Percentiles rank a stretch among this genome's conserved stretches.
Evolutionary conservation across 495 filamentous ascomycete genomes (phyloP).

Genomic region (Ramalina intermedia): DNA sequence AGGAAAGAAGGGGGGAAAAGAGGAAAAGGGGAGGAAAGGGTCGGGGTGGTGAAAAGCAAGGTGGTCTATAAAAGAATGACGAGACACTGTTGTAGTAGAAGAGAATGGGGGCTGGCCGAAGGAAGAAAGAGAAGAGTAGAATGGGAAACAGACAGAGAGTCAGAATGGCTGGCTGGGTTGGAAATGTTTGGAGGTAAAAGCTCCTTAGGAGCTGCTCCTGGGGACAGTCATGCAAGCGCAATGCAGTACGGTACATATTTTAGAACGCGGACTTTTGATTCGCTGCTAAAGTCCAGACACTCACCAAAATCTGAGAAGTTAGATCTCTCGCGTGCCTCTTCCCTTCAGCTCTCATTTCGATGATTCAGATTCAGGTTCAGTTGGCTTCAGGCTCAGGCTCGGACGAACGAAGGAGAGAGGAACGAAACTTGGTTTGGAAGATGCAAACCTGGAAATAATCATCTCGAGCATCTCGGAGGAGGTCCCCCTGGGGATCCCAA

Average conservation of each 20-base stretch:
- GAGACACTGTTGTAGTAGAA: not conserved
- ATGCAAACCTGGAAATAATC: not conserved
- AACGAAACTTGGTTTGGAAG: not conserved
- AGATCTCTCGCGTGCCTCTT: not conserved
- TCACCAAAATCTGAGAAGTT: not conserved
- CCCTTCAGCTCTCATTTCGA: not conserved
- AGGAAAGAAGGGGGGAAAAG: not conserved
- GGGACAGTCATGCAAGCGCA: too few relatives aligned
- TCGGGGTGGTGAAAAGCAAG: not conserved
- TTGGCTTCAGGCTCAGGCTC: not conserved
- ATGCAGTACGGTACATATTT: too few relatives aligned
- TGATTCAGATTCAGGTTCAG: not conserved
- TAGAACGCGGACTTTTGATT: too few relatives aligned
- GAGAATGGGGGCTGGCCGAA: not conserved
- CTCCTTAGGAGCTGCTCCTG: too few relatives aligned
- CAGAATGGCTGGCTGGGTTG: not conserved
- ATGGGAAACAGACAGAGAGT: not conserved
- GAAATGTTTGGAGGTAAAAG: too few relatives aligned
- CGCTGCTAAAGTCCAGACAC: not conserved
- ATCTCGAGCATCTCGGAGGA: not conserved
- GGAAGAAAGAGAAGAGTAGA: not conserved
- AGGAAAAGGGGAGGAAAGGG: not conserved
- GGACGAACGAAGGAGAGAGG: not conserved
- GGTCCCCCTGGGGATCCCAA: not conserved
- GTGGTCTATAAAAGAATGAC: too few relatives aligned